Evolutionary conservation across 2,329 filamentous ascomycete species (phyloP), one percentile per base, ranked within the genome.

Genomic region (Exophiala calicioides): DNA sequence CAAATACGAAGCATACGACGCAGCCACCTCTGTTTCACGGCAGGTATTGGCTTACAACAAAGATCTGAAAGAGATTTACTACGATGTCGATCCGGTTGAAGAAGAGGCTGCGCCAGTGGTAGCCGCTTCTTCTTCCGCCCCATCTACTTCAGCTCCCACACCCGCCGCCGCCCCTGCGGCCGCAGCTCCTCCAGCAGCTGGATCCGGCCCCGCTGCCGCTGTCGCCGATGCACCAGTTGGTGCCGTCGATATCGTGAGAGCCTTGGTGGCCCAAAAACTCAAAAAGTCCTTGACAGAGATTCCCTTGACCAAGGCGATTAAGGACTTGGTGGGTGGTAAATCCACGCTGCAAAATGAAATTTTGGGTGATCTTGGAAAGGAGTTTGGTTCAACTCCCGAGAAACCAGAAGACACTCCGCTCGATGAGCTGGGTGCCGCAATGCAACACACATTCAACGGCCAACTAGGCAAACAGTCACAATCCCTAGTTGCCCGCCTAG

Each of bases 31-130:
- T 5, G 85, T 97, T 32, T 90, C 96, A 73, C 84, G 93, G 68
- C 91, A 97, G 70, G 96, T 98, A 67, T 81, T 98, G 47, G 97
- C 93, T 78, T 98, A 97, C 77, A 97, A 95, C 78, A 98, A 98
- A 72, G 93, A 98, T 65, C 87, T 90, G 46, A 97, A 96, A 70
- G 93, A 98, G 70, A 98, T 98, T 58, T 98, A 98, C 77, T 98
- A 98, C 71, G 91, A 96, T 66, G 90, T 95, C 33, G 93, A 98
- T 64, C 93, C 93, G 0, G 77, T 95, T 21, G 89, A 94, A 63
- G 93, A 98, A 47, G 93, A 97, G 70, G 80, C 86, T 35, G 85
- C 86, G 63, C 66, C 78, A 42, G 50, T 65, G 24, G 65, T 74
- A 12, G 64, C 68, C 16, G 56, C 64, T 32, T 58, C 72, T 15